phyloP scores from a whole-genome alignment of 2,329 filamentous ascomycete species.

The Penicillium sp. region DNA sequence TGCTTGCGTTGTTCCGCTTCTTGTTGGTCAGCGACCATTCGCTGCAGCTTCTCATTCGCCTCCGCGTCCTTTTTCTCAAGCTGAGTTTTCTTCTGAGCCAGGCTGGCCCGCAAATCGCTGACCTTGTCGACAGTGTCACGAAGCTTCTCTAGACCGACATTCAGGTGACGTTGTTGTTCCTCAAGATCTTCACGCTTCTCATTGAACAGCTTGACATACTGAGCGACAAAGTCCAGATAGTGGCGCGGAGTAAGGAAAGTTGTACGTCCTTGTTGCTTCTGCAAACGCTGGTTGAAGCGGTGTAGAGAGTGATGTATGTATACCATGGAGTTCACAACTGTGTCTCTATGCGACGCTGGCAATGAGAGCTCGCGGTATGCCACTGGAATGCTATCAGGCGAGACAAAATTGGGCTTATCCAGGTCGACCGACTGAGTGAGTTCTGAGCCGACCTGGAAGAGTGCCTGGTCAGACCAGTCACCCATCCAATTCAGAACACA shows the following conservation, averaged over 20 bases:
- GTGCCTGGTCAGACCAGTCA: slow-evolving; percentile 98
- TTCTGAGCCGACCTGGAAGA: slow-evolving; percentile 96
- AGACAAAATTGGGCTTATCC: slow-evolving; percentile 81
- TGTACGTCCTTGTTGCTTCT: slow-evolving; percentile 87
- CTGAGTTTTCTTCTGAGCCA: slow-evolving; percentile 93
- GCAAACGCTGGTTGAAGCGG: slow-evolving; percentile 82
- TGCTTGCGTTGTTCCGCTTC: slow-evolving; percentile 91
- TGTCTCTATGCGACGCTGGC: slow-evolving; percentile 86
- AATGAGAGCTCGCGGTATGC: slow-evolving; percentile 84
- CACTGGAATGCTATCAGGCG: slow-evolving; percentile 89
- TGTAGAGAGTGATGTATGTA: slow-evolving; percentile 96
- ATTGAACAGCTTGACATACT: slow-evolving; percentile 96
- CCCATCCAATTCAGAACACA: slow-evolving; percentile 99
- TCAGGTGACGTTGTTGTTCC: slow-evolving; percentile 97
- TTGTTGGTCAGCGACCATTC: slow-evolving; percentile 94
- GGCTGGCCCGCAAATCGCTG: slow-evolving; percentile 82
- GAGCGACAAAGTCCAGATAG: slow-evolving; percentile 96
- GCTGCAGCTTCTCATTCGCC: slow-evolving; percentile 94
- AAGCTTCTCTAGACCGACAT: slow-evolving; percentile 96
- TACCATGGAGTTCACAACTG: slow-evolving; percentile 97
- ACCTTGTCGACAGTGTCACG: slow-evolving; percentile 98
- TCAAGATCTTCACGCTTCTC: slow-evolving; percentile 98
- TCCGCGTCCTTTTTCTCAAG: slow-evolving; percentile 92
- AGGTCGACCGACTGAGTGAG: slow-evolving; percentile 96
- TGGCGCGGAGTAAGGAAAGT: slow-evolving; percentile 96